Percentiles rank a stretch among this genome's conserved stretches.
Conservation (phyloP, 2,329 filamentous ascomycete genomes). For the Cytospora paraplurivora region DNA sequence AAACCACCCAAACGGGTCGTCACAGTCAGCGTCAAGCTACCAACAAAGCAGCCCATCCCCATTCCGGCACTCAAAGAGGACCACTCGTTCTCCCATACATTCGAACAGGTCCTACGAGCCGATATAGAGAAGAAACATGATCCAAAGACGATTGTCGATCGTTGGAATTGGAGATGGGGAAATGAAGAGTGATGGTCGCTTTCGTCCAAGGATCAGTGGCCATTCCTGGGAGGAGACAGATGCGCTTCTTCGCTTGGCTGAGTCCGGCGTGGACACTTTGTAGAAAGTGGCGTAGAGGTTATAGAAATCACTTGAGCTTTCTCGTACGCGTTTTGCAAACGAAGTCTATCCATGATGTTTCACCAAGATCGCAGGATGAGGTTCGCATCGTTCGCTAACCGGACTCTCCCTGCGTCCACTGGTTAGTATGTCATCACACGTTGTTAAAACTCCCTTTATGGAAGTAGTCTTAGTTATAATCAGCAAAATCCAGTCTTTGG, state of each 20-base stretch:
- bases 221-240: background rate
- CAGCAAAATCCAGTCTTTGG: too few species aligned
- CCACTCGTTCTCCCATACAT: slow-evolving; percentile 22
- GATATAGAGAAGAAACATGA: slow-evolving; percentile 25
- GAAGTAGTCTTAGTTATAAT: too few species aligned
- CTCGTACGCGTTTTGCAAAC: too few species aligned
- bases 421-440: too few species aligned
- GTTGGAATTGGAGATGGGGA: slow-evolving; percentile 21
- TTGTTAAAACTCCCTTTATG: too few species aligned
- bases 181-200: slow-evolving; percentile 9
- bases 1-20: slow-evolving; percentile 18
- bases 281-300: too few species aligned
- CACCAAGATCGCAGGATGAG: too few species aligned
- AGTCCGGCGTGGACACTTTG: background rate
- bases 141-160: slow-evolving; percentile 24
- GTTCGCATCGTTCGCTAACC: too few species aligned
- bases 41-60: slow-evolving; percentile 14
- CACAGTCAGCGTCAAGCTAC: slow-evolving; percentile 16
- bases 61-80: slow-evolving; percentile 13
- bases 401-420: too few species aligned
- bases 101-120: slow-evolving; percentile 19
- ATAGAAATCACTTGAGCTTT: too few species aligned
- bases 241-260: background rate
- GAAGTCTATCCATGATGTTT: too few species aligned
- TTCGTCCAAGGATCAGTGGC: background rate